These are phyloP conservation scores for Alternaria sp. DNA, from an alignment of 2,329 filamentous ascomycete genomes.

Conservation along the genomic window DNA sequence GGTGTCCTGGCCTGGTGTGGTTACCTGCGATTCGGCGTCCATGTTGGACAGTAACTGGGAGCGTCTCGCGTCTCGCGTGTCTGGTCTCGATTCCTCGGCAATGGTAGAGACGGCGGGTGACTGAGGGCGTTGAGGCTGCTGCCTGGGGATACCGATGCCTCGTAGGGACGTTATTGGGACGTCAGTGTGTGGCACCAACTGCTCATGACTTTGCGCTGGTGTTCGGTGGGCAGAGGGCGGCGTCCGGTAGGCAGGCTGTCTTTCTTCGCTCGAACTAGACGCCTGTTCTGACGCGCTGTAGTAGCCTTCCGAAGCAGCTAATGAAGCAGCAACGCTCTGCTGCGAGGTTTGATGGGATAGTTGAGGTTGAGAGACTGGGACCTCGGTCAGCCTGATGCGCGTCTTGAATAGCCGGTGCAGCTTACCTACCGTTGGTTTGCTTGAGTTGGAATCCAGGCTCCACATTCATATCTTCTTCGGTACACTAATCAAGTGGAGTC, in stretches of 20 bases:
- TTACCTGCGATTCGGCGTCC: slow-evolving; percentile 46
- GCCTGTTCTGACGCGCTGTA: slow-evolving; percentile 56
- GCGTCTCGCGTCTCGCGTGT: slow-evolving; percentile 33
- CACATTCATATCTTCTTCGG: slow-evolving; percentile 47
- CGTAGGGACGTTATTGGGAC: slow-evolving; percentile 44
- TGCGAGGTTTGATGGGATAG: slow-evolving; percentile 53
- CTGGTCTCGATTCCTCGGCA: slow-evolving; percentile 40
- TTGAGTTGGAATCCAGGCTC: slow-evolving; percentile 51
- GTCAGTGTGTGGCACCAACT: slow-evolving; percentile 37
- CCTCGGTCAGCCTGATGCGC: slow-evolving; percentile 24
- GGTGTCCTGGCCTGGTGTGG: slow-evolving; percentile 77
- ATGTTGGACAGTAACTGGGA: slow-evolving; percentile 33
- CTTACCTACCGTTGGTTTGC: slow-evolving; percentile 54
- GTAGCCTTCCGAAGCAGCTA: slow-evolving; percentile 61
- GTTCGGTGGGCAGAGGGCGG: slow-evolving; percentile 47
- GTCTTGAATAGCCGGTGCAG: slow-evolving; percentile 5
- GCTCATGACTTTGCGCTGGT: slow-evolving; percentile 50
- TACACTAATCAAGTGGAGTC: slow-evolving; percentile 39
- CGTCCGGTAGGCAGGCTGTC: slow-evolving; percentile 41
- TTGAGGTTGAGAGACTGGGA: slow-evolving; percentile 51
- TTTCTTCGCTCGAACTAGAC: slow-evolving; percentile 50
- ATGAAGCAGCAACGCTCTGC: slow-evolving; percentile 58
- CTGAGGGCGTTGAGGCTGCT: slow-evolving; percentile 31
- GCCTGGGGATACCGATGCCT: slow-evolving; percentile 45
- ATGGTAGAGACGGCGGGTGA: slow-evolving; percentile 45